phyloP scores from a whole-genome alignment of 805 yeast genomes.

The Danielia reshetovae region DNA sequence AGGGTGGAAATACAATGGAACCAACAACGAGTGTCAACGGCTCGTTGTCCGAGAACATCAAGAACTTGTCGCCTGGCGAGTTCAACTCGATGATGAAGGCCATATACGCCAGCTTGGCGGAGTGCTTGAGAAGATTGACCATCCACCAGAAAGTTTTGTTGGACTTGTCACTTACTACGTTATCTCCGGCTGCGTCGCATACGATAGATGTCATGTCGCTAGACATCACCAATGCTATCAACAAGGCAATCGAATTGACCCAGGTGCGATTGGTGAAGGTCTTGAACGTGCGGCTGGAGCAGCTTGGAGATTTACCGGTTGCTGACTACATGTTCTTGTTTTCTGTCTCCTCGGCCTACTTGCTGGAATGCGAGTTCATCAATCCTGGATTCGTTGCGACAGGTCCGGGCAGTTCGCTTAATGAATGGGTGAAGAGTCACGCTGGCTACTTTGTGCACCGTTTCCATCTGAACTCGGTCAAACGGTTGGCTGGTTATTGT shows the following conservation, averaged over 20 bases:
- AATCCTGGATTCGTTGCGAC: slow-evolving; percentile 62
- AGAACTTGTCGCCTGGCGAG: slow-evolving; percentile 66
- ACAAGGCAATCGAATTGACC: slow-evolving; percentile 62
- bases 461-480: slow-evolving; percentile 50
- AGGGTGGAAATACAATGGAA: slow-evolving; percentile 1
- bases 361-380: slow-evolving; percentile 78
- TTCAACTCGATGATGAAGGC: slow-evolving; percentile 66
- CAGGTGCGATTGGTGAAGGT: slow-evolving; percentile 78
- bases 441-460: slow-evolving; percentile 54
- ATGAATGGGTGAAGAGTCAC: slow-evolving; percentile 65
- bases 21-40: slow-evolving; percentile 9
- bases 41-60: slow-evolving; percentile 42
- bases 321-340: slow-evolving; percentile 66
- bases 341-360: slow-evolving; percentile 61
- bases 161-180: slow-evolving; percentile 52
- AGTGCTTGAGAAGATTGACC: slow-evolving; percentile 68
- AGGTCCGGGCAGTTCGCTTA: slow-evolving; percentile 48
- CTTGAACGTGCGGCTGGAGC: slow-evolving; percentile 70
- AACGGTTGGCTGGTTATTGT: slow-evolving; percentile 43
- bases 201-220: slow-evolving; percentile 48
- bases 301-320: slow-evolving; percentile 53
- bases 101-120: slow-evolving; percentile 62
- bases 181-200: slow-evolving; percentile 21
- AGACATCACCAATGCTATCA: slow-evolving; percentile 64
- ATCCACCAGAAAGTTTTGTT: slow-evolving; percentile 76